A percentile compares a stretch with the other conserved stretches of the same genome.
phyloP scores from a whole-genome alignment of 225 moss, liverwort and hornwort species.

The Physcomitrellopsis africana region DNA sequence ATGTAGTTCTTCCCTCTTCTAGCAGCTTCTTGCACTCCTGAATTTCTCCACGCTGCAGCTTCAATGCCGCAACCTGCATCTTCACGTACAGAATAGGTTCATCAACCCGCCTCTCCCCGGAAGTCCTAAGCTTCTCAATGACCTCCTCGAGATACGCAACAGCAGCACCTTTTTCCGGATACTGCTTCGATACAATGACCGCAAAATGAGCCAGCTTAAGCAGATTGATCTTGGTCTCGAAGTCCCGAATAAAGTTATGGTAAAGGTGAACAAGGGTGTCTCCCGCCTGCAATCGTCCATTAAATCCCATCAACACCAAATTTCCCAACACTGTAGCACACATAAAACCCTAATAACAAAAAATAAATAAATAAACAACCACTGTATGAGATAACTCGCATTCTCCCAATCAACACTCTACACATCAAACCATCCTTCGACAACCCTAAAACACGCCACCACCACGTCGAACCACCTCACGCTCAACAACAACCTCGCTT shows the following conservation, averaged over 20 bases:
- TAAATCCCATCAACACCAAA: not conserved
- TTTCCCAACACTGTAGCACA: not conserved
- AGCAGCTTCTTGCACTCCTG: constrained; percentile 83
- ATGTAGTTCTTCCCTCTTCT: constrained; percentile 77
- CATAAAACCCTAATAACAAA: constrained; percentile 8
- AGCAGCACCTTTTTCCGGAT: constrained; percentile 77
- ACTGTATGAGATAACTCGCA: not conserved
- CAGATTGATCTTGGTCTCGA: constrained; percentile 92
- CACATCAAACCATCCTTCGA: not conserved
- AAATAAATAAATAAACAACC: constrained; percentile 1
- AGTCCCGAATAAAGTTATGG: constrained; percentile 90
- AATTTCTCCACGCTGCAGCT: constrained; percentile 80
- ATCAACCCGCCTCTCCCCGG: constrained; percentile 91
- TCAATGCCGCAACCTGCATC: constrained; percentile 96
- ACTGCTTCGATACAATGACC: constrained; percentile 82
- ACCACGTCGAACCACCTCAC: not conserved
- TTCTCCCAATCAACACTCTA: not conserved
- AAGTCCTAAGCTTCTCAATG: constrained; percentile 78
- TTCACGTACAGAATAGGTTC: constrained; percentile 94
- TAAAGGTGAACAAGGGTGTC: constrained; percentile 89
- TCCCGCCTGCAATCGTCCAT: constrained; percentile 66
- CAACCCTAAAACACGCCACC: not conserved
- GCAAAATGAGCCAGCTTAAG: constrained; percentile 90
- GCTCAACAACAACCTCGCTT: not conserved
- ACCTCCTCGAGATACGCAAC: constrained; percentile 81